phyloP scores from a whole-genome alignment of 2,329 filamentous ascomycete genomes.

The Sodiomyces alkalinus region DNA sequence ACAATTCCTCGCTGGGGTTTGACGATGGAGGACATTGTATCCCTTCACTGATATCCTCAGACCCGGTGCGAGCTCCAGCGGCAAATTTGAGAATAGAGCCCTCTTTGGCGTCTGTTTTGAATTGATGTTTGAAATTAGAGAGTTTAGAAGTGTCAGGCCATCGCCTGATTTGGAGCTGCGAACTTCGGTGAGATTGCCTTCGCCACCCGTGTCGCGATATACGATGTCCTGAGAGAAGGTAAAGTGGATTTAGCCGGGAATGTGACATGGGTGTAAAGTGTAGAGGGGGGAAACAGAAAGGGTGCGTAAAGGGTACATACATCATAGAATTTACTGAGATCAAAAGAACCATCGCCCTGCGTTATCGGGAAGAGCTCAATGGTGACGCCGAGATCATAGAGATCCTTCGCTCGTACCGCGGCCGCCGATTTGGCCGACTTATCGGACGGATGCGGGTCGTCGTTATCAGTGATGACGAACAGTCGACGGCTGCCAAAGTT shows the following conservation, averaged over 20 bases:
- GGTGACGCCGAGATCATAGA: slow-evolving; percentile 82
- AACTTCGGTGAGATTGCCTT: slow-evolving; percentile 38
- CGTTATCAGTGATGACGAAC: slow-evolving; percentile 94
- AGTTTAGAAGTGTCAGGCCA: slow-evolving; percentile 64
- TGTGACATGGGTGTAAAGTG: no score
- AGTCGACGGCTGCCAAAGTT: slow-evolving; percentile 86
- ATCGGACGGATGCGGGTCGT: slow-evolving; percentile 62
- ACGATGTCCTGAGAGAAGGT: slow-evolving; percentile 57
- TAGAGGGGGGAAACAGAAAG: no score
- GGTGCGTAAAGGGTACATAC: slow-evolving; percentile 32
- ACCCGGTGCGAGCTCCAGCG: slow-evolving; percentile 73
- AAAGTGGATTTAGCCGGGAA: neutral
- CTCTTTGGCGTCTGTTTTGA: slow-evolving; percentile 79
- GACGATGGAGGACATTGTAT: slow-evolving; percentile 76
- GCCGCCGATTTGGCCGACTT: slow-evolving; percentile 62
- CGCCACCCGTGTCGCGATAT: slow-evolving; percentile 61
- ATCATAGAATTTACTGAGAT: slow-evolving; percentile 80
- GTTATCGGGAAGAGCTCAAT: slow-evolving; percentile 92
- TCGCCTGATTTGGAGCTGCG: slow-evolving; percentile 54
- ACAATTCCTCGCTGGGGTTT: slow-evolving; percentile 65
- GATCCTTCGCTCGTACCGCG: slow-evolving; percentile 76
- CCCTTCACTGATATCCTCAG: slow-evolving; percentile 85
- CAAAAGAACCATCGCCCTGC: slow-evolving; percentile 53
- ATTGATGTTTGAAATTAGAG: slow-evolving; percentile 74
- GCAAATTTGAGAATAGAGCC: slow-evolving; percentile 72